Conservation (phyloP, 768 basidiomycete species). For the Auriculariales sp. region DNA sequence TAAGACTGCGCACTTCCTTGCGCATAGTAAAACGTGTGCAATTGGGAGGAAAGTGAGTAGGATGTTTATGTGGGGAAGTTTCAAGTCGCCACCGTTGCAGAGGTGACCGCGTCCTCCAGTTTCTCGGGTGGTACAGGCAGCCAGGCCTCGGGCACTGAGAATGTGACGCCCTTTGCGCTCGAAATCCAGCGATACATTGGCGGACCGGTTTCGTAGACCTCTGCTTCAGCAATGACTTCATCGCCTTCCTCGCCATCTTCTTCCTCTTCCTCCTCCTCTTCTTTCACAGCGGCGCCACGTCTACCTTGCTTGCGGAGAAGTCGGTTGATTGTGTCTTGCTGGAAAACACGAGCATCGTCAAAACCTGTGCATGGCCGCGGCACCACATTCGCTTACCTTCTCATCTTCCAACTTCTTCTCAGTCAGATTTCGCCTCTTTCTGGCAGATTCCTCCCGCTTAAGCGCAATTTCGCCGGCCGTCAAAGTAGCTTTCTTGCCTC, state of each 20-base stretch:
- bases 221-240: constrained; percentile 15
- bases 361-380: background rate
- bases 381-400: constrained; percentile 52
- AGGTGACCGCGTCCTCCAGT: too few species aligned
- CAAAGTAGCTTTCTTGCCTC: constrained; percentile 44
- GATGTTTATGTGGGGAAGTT: too few species aligned
- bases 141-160: background rate
- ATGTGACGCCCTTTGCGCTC: constrained; percentile 22
- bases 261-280: constrained; percentile 28
- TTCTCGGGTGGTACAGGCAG: too few species aligned
- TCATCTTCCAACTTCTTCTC: constrained; percentile 81
- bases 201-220: too few species aligned
- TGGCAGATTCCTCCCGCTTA: constrained; percentile 63
- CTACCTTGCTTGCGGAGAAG: constrained; percentile 69
- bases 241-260: constrained; percentile 21
- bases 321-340: constrained; percentile 83
- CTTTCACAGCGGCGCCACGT: constrained; percentile 18
- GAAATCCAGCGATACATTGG: constrained; percentile 66
- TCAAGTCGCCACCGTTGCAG: too few species aligned
- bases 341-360: background rate
- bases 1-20: too few species aligned
- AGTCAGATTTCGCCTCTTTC: constrained; percentile 65
- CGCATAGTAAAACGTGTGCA: too few species aligned
- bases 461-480: constrained; percentile 63
- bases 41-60: too few species aligned